Evolutionary conservation across 169 alveolate species (phyloP).

Genomic region (Eimeria acervulina): DNA sequence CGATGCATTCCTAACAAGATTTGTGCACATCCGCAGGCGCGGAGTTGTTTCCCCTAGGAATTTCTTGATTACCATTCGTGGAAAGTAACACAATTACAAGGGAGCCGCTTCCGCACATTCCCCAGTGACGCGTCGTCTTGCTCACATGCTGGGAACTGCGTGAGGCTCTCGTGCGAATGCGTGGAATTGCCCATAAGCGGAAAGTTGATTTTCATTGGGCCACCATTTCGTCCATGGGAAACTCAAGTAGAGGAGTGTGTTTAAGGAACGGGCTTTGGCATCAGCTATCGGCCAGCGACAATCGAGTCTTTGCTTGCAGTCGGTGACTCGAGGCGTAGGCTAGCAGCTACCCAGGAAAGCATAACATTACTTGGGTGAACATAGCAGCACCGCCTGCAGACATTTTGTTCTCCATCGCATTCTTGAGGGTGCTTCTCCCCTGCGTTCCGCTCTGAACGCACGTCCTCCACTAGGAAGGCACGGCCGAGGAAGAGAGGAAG

Average conservation of each 20-base stretch:
- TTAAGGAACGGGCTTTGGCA: neutral
- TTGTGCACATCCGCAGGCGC: neutral
- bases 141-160: neutral
- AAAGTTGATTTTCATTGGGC: neutral
- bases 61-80: neutral
- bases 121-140: slow-evolving; percentile 17
- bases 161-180: slow-evolving; percentile 34
- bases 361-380: neutral
- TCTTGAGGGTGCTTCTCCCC: neutral
- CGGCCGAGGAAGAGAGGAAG: slow-evolving; percentile 20
- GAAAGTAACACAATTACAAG: neutral
- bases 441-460: neutral
- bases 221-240: neutral
- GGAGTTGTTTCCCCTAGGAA: neutral
- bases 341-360: neutral
- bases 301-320: slow-evolving; percentile 19
- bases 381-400: neutral
- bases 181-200: slow-evolving; percentile 10
- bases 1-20: neutral
- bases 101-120: slow-evolving; percentile 11
- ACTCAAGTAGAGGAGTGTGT: slow-evolving; percentile 4
- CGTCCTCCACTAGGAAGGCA: neutral
- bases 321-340: slow-evolving; percentile 57
- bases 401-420: neutral
- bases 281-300: neutral